phyloP scores from a whole-genome alignment of 371 early-diverging fungal species.

The Apophysomyces elegans region DNA sequence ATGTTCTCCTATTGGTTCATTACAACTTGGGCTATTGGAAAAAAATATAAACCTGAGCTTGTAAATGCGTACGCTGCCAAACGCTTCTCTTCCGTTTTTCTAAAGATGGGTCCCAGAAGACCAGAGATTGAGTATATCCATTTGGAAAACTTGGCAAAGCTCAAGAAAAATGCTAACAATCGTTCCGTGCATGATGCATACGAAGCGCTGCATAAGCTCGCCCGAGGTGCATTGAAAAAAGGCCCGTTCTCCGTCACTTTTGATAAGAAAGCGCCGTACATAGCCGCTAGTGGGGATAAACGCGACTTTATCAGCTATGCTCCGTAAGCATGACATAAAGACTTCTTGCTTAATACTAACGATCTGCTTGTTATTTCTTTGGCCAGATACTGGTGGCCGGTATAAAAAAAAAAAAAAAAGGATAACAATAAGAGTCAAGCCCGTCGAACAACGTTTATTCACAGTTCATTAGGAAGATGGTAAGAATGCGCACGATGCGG shows the following conservation, averaged over 20 bases:
- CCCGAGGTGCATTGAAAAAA: slow-evolving; percentile 34
- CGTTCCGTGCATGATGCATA: slow-evolving; percentile 14
- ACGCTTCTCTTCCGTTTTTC: neutral
- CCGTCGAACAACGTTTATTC: neutral
- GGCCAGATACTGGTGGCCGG: slow-evolving; percentile 49
- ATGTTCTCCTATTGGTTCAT: no score
- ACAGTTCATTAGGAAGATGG: neutral
- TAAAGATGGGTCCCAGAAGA: slow-evolving; percentile 34
- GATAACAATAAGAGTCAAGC: no score
- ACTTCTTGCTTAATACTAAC: no score
- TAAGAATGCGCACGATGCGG: slow-evolving; percentile 3
- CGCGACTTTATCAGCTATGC: slow-evolving; percentile 49
- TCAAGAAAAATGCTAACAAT: slow-evolving; percentile 14
- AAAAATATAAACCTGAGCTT: neutral
- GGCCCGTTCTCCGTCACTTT: slow-evolving; percentile 42
- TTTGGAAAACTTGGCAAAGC: slow-evolving; percentile 14
- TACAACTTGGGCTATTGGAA: no score
- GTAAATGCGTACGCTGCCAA: neutral
- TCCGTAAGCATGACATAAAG: slow-evolving; percentile 32
- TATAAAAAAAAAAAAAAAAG: slow-evolving; percentile 14
- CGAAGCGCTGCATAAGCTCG: slow-evolving; percentile 28
- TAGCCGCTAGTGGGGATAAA: slow-evolving; percentile 40
- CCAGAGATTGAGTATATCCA: slow-evolving; percentile 47
- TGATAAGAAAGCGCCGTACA: slow-evolving; percentile 31
- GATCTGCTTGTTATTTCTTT: no score